phyloP scores from a whole-genome alignment of 2,329 filamentous ascomycete genomes.

The Penicillium sp. region DNA sequence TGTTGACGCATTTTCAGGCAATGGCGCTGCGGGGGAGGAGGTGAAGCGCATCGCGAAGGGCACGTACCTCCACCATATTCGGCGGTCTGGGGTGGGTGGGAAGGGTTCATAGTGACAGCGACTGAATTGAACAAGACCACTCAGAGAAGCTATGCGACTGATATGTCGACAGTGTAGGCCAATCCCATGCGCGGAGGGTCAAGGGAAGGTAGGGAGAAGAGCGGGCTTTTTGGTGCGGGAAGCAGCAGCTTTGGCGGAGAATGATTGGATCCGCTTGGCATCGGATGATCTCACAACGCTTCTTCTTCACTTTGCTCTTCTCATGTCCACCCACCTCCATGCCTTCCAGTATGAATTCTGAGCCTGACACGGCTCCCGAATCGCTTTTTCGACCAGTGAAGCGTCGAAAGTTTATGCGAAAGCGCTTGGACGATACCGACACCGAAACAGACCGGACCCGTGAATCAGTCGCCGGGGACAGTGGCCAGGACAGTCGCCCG shows the following conservation, averaged over 20 bases:
- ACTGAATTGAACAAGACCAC: background rate
- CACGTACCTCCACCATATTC: conserved; percentile 48
- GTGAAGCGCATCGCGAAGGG: conserved; percentile 8
- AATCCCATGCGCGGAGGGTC: conserved; percentile 8
- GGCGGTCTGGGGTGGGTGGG: conserved; percentile 42
- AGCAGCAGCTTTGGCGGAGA: conserved; percentile 14
- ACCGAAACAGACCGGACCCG: conserved; percentile 17
- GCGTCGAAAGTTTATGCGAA: conserved; percentile 48
- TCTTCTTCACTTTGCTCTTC: conserved; percentile 2
- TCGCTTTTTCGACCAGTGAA: conserved; percentile 47
- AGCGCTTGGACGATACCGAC: conserved; percentile 29
- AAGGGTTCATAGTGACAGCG: conserved; percentile 37
- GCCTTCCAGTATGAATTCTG: conserved; percentile 26
- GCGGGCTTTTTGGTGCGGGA: conserved; percentile 22
- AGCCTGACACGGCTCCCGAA: conserved; percentile 21
- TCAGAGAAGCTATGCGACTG: conserved; percentile 1
- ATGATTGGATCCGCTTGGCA: conserved; percentile 10
- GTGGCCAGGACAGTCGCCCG: conserved; percentile 7
- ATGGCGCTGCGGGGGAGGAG: background rate
- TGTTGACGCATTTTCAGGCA: no score
- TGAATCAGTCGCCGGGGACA: conserved; percentile 11
- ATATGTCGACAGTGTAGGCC: conserved; percentile 7
- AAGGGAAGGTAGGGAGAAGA: conserved; percentile 14
- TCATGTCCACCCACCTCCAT: conserved; percentile 1
- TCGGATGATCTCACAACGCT: conserved; percentile 7